Evolutionary conservation across 345 rosid genomes (phyloP).

Genomic region (Linum tenue): DNA sequence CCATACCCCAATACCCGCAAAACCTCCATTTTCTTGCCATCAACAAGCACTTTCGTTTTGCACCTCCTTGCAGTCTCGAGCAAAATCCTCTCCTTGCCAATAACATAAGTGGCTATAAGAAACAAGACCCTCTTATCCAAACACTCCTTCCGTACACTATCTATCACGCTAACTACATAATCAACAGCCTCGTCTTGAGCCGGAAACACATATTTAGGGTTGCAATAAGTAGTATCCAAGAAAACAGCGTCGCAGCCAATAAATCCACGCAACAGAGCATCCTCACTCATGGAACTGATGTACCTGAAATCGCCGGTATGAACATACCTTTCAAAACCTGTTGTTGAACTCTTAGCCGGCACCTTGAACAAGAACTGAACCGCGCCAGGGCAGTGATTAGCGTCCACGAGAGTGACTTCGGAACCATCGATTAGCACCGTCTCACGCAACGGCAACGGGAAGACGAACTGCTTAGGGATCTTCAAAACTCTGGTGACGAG

Average conservation of each 20-base stretch:
- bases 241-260: slow-evolving; percentile 68
- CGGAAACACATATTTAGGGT: slow-evolving; percentile 69
- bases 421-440: slow-evolving; percentile 47
- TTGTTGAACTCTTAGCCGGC: slow-evolving; percentile 18
- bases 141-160: slow-evolving; percentile 32
- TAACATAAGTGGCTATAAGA: slow-evolving; percentile 81
- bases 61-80: slow-evolving; percentile 57
- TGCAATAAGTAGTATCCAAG: slow-evolving; percentile 78
- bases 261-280: slow-evolving; percentile 33
- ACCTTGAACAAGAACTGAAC: slow-evolving; percentile 73
- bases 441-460: slow-evolving; percentile 35
- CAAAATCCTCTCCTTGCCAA: slow-evolving; percentile 83
- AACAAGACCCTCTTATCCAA: slow-evolving; percentile 45
- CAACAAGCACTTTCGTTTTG: slow-evolving; percentile 52
- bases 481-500: slow-evolving; percentile 49
- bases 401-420: slow-evolving; percentile 55
- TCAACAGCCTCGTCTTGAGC: slow-evolving; percentile 65
- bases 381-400: slow-evolving; percentile 90
- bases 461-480: slow-evolving; percentile 43
- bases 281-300: slow-evolving; percentile 42
- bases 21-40: slow-evolving; percentile 56
- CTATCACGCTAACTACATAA: slow-evolving; percentile 51
- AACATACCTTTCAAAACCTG: slow-evolving; percentile 39
- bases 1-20: slow-evolving; percentile 49
- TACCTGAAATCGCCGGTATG: slow-evolving; percentile 86